phyloP scores from a whole-genome alignment of 2,329 filamentous ascomycete genomes.

The Calonectria hongkongensis region DNA sequence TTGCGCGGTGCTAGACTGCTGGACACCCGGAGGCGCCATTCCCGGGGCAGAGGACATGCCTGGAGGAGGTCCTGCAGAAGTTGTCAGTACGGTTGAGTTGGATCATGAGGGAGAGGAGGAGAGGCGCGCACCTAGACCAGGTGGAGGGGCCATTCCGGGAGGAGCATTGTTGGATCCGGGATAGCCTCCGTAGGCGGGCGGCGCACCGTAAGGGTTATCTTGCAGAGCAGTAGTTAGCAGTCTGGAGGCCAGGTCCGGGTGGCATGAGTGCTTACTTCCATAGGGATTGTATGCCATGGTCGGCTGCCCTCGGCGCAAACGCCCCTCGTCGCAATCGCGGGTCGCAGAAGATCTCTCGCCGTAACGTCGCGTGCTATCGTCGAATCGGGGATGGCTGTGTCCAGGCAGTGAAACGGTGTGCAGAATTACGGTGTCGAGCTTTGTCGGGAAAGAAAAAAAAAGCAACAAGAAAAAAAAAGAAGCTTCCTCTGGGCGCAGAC shows the following conservation, averaged over 20 bases:
- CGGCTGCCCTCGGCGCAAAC: slow-evolving; percentile 43
- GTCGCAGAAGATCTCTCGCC: slow-evolving; percentile 25
- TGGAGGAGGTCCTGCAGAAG: slow-evolving; percentile 79
- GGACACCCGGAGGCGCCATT: slow-evolving; percentile 85
- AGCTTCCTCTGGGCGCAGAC: neutral
- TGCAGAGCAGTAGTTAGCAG: slow-evolving; percentile 39
- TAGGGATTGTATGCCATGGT: slow-evolving; percentile 78
- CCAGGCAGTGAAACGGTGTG: neutral
- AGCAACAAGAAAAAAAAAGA: neutral
- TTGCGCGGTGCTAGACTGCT: slow-evolving; percentile 83
- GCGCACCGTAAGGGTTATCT: slow-evolving; percentile 80
- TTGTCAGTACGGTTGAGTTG: slow-evolving; percentile 41
- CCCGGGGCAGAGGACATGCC: slow-evolving; percentile 88
- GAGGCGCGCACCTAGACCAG: slow-evolving; percentile 83
- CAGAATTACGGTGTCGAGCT: neutral
- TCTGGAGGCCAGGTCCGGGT: neutral
- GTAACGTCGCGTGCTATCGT: slow-evolving; percentile 10
- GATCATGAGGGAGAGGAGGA: slow-evolving; percentile 6
- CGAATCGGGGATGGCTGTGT: neutral
- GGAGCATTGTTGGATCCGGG: slow-evolving; percentile 74
- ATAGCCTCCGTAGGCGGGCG: slow-evolving; percentile 83
- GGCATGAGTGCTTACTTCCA: slow-evolving; percentile 65
- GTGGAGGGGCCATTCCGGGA: slow-evolving; percentile 84
- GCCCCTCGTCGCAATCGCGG: slow-evolving; percentile 42
- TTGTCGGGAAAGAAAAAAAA: neutral